Conservation (phyloP, 2,329 filamentous ascomycete genomes). For the Cordyceps farinosa region DNA sequence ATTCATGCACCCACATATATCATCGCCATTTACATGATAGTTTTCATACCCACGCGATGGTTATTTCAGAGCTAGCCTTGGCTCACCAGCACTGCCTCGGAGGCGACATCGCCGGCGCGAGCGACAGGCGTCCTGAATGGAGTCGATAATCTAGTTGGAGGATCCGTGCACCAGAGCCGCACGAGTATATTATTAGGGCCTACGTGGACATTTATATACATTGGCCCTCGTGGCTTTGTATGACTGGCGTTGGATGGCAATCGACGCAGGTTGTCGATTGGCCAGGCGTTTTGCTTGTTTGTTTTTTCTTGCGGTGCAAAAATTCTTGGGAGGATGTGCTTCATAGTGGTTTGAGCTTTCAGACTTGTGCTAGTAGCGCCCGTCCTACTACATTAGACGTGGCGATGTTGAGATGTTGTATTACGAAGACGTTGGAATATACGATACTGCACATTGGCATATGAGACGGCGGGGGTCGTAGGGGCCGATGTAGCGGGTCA, state of each 20-base stretch:
- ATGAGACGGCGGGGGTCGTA: not conserved
- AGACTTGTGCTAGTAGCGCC: constrained; percentile 1
- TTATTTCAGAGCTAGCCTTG: not conserved
- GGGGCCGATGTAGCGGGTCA: constrained; percentile 2
- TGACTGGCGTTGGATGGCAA: constrained; percentile 9
- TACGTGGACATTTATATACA: not conserved
- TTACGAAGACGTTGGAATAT: constrained; percentile 10
- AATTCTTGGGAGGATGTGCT: constrained; percentile 7
- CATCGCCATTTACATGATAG: not conserved
- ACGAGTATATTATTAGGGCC: constrained; percentile 9
- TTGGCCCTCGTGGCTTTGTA: not conserved
- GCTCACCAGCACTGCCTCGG: not conserved
- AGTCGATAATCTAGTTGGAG: not conserved
- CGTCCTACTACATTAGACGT: not conserved
- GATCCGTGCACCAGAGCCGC: constrained; percentile 5
- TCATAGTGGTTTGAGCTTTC: not conserved
- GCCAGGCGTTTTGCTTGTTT: constrained; percentile 12
- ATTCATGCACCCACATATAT: not conserved
- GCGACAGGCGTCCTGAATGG: not conserved
- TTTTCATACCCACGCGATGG: not conserved
- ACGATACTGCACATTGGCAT: constrained; percentile 10
- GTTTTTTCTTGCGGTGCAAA: not conserved
- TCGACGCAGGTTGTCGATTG: constrained; percentile 12
- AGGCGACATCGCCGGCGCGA: not conserved
- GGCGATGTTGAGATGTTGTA: constrained; percentile 12